Evolutionary conservation across 495 filamentous ascomycete species (phyloP).

Genomic region (Daldinia decipiens): DNA sequence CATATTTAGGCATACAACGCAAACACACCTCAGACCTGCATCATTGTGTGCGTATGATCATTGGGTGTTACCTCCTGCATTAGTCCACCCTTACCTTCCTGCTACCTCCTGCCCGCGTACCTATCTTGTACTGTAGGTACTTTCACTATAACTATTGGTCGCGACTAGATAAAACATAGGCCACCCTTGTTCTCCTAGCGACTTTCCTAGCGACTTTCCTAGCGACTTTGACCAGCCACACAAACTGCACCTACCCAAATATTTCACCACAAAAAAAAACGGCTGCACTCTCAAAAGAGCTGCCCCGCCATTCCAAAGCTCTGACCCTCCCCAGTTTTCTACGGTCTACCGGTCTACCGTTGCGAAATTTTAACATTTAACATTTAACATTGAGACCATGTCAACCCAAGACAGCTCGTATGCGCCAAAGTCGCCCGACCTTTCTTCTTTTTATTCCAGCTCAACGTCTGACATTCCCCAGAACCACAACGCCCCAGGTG

Average conservation of each 20-base stretch:
- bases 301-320: constrained; percentile 42
- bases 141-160: constrained; percentile 19
- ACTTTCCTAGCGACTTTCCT: too few species aligned
- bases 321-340: constrained; percentile 45
- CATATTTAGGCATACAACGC: constrained; percentile 23
- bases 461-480: constrained; percentile 36
- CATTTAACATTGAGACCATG: constrained; percentile 51
- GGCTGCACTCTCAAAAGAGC: constrained; percentile 31
- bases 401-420: constrained; percentile 57
- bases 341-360: constrained; percentile 10
- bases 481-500: constrained; percentile 22
- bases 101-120: constrained; percentile 12
- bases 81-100: constrained; percentile 34
- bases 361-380: constrained; percentile 46
- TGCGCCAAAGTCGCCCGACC: constrained; percentile 66
- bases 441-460: constrained; percentile 61
- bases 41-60: constrained; percentile 32
- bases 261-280: constrained; percentile 19
- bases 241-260: constrained; percentile 10
- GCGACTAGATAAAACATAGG: constrained; percentile 25
- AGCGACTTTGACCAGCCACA: constrained; percentile 30
- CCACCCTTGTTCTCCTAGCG: constrained; percentile 23
- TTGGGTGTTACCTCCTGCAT: constrained; percentile 44
- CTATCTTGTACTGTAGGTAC: constrained; percentile 27
- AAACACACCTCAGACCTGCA: constrained; percentile 25